Conservation (phyloP, 495 filamentous ascomycete genomes). For the Hypoxylon rickii region DNA sequence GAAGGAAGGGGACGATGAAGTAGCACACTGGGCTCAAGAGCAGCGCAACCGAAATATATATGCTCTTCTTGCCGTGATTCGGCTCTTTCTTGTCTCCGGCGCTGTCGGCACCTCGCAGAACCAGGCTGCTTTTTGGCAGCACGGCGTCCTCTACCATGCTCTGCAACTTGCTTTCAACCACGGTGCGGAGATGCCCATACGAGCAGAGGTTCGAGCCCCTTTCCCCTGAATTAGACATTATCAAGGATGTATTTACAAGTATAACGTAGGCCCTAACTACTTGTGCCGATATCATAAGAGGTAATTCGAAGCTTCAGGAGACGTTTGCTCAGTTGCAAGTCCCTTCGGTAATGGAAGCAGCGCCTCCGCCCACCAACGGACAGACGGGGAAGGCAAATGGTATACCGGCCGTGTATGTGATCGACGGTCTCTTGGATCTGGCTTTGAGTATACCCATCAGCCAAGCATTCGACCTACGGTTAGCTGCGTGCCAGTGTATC, state of each 20-base stretch:
- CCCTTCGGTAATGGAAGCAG: conserved; percentile 55
- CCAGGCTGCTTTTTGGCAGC: conserved; percentile 82
- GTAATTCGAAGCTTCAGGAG: conserved; percentile 80
- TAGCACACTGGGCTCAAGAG: conserved; percentile 71
- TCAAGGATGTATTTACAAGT: conserved; percentile 33
- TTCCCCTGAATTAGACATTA: conserved; percentile 18
- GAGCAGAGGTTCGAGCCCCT: conserved; percentile 67
- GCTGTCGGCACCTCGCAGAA: conserved; percentile 81
- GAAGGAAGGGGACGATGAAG: conserved; percentile 62
- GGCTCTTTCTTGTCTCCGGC: conserved; percentile 81
- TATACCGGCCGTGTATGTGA: conserved; percentile 76
- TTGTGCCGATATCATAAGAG: conserved; percentile 86
- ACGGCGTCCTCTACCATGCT: conserved; percentile 79
- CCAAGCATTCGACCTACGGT: conserved; percentile 74
- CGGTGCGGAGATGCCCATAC: conserved; percentile 73
- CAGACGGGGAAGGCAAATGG: conserved; percentile 48
- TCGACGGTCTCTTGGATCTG: conserved; percentile 90
- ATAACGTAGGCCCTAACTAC: conserved; percentile 71
- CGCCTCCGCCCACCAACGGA: conserved; percentile 49
- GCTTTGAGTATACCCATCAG: conserved; percentile 69
- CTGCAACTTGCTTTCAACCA: conserved; percentile 84
- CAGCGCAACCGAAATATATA: conserved; percentile 91
- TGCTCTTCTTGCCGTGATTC: conserved; percentile 82
- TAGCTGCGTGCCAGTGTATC: conserved; percentile 86
- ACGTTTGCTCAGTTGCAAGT: conserved; percentile 84